Conservation (phyloP, 176 grass and related monocot genomes). For the Rhynchospora tenuis region DNA sequence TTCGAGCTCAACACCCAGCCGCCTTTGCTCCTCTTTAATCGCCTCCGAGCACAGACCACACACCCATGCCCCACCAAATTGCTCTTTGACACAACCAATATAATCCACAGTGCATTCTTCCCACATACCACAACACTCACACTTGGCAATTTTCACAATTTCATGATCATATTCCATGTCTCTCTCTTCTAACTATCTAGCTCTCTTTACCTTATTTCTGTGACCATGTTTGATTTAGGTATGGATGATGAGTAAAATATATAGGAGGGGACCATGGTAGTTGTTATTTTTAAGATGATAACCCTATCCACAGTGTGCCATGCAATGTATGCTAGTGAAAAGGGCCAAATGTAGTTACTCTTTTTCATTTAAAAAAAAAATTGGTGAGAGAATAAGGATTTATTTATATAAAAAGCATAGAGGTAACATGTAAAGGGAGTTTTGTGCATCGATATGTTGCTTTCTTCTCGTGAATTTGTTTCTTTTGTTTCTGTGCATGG, state of each 20-base stretch:
- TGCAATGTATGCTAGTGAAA: slow-evolving; percentile 18
- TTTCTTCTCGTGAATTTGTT: slow-evolving; percentile 32
- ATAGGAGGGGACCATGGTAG: slow-evolving; percentile 13
- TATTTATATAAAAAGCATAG: slow-evolving; percentile 26
- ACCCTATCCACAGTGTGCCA: background rate
- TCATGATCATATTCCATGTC: slow-evolving; percentile 8
- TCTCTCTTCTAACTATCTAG: background rate
- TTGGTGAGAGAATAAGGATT: slow-evolving; percentile 17
- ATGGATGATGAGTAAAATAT: background rate
- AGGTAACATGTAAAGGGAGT: slow-evolving; percentile 15
- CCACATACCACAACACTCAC: slow-evolving; percentile 48
- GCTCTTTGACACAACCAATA: slow-evolving; percentile 34
- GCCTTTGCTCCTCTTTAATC: slow-evolving; percentile 46
- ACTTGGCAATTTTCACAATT: slow-evolving; percentile 28
- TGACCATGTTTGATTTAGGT: background rate
- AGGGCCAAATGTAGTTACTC: slow-evolving; percentile 2
- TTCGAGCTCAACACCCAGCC: slow-evolving; percentile 34
- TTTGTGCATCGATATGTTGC: slow-evolving; percentile 23
- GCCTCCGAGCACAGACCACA: slow-evolving; percentile 61
- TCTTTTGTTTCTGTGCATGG: slow-evolving; percentile 29
- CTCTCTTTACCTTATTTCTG: background rate
- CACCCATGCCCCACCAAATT: slow-evolving; percentile 58
- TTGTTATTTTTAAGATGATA: slow-evolving; percentile 26
- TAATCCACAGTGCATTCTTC: slow-evolving; percentile 62
- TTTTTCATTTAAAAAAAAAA: slow-evolving; percentile 17